Percentiles rank a stretch among this genome's conserved stretches.
phyloP scores from a whole-genome alignment of 2,329 filamentous ascomycete genomes.

The Taxawa tesnikishii region DNA sequence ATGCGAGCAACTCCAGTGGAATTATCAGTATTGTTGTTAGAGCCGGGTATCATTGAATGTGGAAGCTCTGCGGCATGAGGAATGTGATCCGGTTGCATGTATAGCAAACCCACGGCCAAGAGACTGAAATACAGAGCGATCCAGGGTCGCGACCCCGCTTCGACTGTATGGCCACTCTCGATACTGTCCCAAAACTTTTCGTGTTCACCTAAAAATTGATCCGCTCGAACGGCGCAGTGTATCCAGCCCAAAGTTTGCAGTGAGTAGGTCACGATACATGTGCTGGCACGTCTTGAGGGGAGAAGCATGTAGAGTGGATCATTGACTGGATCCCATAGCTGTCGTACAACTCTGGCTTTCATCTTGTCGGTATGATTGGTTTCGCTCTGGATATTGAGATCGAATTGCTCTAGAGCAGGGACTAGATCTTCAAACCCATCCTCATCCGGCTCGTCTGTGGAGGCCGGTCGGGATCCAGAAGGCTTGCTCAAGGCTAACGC shows the following conservation, averaged over 20 bases:
- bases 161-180: slow-evolving; percentile 2
- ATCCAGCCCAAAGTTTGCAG: slow-evolving; percentile 4
- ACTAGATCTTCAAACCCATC: slow-evolving; percentile 4
- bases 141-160: slow-evolving; percentile 3
- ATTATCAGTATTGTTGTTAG: slow-evolving; percentile 2
- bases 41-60: slow-evolving; percentile 1
- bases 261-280: slow-evolving; percentile 2
- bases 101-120: slow-evolving; percentile 4
- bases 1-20: slow-evolving; percentile 4
- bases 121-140: slow-evolving; percentile 4
- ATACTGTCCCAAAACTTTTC: slow-evolving; percentile 5
- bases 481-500: slow-evolving; percentile 5
- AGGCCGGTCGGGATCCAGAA: too few relatives aligned
- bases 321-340: slow-evolving; percentile 4
- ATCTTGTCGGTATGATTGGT: slow-evolving; percentile 3
- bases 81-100: slow-evolving; percentile 4
- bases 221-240: slow-evolving; percentile 4
- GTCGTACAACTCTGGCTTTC: too few relatives aligned
- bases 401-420: slow-evolving; percentile 7
- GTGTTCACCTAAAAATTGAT: slow-evolving; percentile 3
- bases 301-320: slow-evolving; percentile 6
- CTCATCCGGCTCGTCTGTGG: background rate
- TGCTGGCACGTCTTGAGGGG: slow-evolving; percentile 3
- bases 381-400: slow-evolving; percentile 3
- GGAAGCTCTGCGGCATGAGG: slow-evolving; percentile 4